Percentiles rank a stretch among this genome's conserved stretches.
phyloP scores from a whole-genome alignment of 2,329 filamentous ascomycete species.

The Neonectria magnoliae region DNA sequence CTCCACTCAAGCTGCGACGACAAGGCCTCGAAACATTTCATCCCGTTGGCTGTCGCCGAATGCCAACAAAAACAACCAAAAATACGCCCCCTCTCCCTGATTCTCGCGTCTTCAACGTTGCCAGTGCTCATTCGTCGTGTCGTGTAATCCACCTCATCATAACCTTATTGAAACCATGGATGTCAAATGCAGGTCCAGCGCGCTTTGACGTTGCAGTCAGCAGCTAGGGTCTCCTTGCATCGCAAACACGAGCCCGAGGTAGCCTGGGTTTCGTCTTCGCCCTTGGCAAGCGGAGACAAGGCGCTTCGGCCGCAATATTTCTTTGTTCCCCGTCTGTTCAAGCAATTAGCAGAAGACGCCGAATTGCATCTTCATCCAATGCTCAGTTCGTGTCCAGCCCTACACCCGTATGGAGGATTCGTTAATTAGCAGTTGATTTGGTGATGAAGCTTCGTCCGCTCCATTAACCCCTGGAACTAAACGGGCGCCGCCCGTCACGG shows the following conservation, averaged over 20 bases:
- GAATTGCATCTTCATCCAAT: not conserved
- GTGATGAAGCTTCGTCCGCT: not conserved
- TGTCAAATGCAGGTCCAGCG: not conserved
- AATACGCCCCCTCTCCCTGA: not conserved
- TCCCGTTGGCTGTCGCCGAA: not conserved
- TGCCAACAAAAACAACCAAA: not conserved
- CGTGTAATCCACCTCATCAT: not conserved
- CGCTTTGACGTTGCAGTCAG: constrained; percentile 10
- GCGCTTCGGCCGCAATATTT: not conserved
- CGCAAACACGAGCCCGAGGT: not conserved
- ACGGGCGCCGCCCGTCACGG: not conserved
- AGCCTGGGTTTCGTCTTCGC: constrained; percentile 1
- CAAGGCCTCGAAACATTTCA: not conserved
- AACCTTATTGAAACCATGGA: constrained; percentile 16
- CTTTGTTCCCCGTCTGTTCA: not conserved
- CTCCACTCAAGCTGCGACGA: constrained; percentile 6
- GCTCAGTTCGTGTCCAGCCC: no score
- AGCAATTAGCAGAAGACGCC: not conserved
- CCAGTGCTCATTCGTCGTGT: not conserved
- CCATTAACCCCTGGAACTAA: constrained; percentile 1
- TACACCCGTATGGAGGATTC: no score
- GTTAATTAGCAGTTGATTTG: no score
- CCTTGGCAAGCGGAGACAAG: constrained; percentile 7
- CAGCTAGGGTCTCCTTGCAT: constrained; percentile 6
- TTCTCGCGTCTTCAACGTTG: not conserved